Base-by-base conservation (phyloP, 208 protist genomes). In the Angomonas deanei region DNA sequence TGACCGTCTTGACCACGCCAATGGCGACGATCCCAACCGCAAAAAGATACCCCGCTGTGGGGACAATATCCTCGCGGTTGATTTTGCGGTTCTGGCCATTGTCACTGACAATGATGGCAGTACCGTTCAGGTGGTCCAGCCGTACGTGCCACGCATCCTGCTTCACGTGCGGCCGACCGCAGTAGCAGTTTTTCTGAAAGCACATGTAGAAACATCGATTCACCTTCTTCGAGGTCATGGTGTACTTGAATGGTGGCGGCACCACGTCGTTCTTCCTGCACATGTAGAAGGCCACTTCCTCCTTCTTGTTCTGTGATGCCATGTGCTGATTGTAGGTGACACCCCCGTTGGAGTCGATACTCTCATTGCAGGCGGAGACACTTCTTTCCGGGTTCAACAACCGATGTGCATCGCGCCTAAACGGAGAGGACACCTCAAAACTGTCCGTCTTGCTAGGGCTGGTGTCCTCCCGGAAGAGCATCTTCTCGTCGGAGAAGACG, bases 31-130 rank as follows among this genome's bases (percentile, higher is more conserved):
- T 64, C 13, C 81, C 88, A 52, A 86, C 73, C 1, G 79, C 68
- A 46, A 91, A 86, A 61, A 81, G 88, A 70, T 87, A 92, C 1
- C 88, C 88, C 3, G 88, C 88, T 0, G 85, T 94, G 0, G 82
- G 80, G 32, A 47, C 11, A 33, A 92, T 79, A 8, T 88, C 65
- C 4, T 64, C 64, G 13, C 58, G 56, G 36, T 42, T 21, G 23
- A 88, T 32, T 24, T 71, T 70, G 1, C 70, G 67, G 61, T 84
- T 68, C 21, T 76, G 69, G 27, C 74, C 70, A 21, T 53, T 61
- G 27, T 67, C 61, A 49, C 39, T 72, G 2, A 74, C 81, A 5
- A 26, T 33, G 4, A 75, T 59, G 34, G 64, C 58, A 26, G 64
- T 76, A 1, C 60, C 61, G 8, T 69, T 58, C 46, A 86, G 64